Evolutionary conservation across 768 basidiomycete genomes (phyloP).

Genomic region (Mrakia hoshinonis): DNA sequence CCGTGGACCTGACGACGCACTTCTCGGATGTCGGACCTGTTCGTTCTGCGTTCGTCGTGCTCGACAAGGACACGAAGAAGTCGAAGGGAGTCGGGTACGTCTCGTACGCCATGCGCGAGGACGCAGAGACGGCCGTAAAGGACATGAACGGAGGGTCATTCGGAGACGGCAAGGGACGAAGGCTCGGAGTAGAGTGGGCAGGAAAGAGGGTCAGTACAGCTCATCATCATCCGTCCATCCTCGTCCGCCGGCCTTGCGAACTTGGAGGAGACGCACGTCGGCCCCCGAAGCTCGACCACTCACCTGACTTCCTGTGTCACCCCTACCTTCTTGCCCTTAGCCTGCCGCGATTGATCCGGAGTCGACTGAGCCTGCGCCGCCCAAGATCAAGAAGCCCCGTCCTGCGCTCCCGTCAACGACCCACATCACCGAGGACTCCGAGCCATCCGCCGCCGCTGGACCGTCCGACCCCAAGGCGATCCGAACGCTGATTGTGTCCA

Average conservation of each 20-base stretch:
- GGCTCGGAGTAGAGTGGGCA: constrained; percentile 70
- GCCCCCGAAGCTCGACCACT: not conserved
- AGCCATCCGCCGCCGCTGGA: not conserved
- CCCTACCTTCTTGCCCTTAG: not conserved
- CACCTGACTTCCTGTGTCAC: not conserved
- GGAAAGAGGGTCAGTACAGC: constrained; percentile 51
- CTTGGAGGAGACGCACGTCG: not conserved
- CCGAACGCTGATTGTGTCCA: constrained; percentile 50
- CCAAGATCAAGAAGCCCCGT: constrained; percentile 25
- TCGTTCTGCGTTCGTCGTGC: constrained; percentile 84
- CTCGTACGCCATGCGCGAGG: constrained; percentile 78
- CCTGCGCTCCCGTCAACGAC: constrained; percentile 17
- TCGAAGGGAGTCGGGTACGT: constrained; percentile 97
- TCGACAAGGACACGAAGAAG: constrained; percentile 46
- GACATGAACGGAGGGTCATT: constrained; percentile 60
- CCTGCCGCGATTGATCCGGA: constrained; percentile 15
- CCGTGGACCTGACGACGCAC: constrained; percentile 77
- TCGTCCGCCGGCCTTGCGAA: too few relatives aligned
- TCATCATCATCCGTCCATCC: not conserved
- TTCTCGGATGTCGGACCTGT: constrained; percentile 96
- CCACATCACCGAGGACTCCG: constrained; percentile 17
- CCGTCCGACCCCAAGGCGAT: constrained; percentile 65
- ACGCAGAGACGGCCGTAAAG: constrained; percentile 66
- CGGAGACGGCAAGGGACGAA: constrained; percentile 53
- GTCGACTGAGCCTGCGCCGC: constrained; percentile 16